Evolutionary conservation across 192 early-diverging fungal species (phyloP), one percentile per base, ranked within the genome.

Genomic region (Ambispora gerdemannii): DNA sequence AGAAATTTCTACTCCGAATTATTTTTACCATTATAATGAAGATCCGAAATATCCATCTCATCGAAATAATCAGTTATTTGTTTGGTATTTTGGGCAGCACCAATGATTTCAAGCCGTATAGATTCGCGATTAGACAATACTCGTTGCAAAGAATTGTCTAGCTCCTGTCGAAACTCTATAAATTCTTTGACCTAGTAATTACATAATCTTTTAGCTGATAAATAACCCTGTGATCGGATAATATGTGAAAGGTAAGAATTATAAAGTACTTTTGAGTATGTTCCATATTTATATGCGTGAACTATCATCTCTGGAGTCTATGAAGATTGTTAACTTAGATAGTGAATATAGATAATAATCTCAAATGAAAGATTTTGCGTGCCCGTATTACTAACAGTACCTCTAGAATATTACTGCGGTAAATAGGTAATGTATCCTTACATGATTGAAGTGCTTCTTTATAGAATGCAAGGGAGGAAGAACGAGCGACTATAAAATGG

Each of bases 221-320:
- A n/a, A n/a, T n/a, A n/a, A n/a, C n/a, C n/a, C n/a, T n/a, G n/a
- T n/a, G n/a, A n/a, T n/a, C n/a, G n/a, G n/a, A n/a, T n/a, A n/a
- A n/a, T n/a, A n/a, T n/a, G n/a, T n/a, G n/a, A n/a, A n/a, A n/a
- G n/a, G n/a, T n/a, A n/a, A n/a, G n/a, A n/a, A n/a, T n/a, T n/a
- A n/a, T n/a, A 50, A 0, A 19, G 35, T 83, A 89, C 87, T 81
- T 93, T 95, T 1, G 94, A 94, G 76, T 89, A 96, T 0, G 93
- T 93, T 4, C 84, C 89, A 64, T 87, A 89, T 62, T 91, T 85
- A 76, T 91, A 95, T 0, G 91, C 93, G 34, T 91, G 82, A 20
- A 93, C 84, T 31, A 96, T 80, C 86, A 94, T 93, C 68, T 92
- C 91, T 1, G 94, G 93, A 0, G 94, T 91, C 83, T 90, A 78